A percentile compares a stretch with the other conserved stretches of the same genome.
These are phyloP conservation scores for Helianthus annuus DNA, from an alignment of 129 eudicot species.

Conservation along the genomic window DNA sequence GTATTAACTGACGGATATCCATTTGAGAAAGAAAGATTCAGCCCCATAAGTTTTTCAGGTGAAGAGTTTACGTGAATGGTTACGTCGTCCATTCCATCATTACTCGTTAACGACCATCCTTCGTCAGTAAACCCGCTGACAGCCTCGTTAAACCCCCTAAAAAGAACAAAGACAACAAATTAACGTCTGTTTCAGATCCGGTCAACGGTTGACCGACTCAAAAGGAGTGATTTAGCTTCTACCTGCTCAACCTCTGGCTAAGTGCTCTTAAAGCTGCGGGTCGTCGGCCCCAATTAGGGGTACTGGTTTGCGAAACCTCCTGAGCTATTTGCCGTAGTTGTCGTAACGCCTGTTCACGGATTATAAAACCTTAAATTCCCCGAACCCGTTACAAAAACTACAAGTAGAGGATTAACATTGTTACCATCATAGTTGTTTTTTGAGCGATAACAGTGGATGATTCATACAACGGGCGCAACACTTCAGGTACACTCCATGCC, in stretches of 20 bases:
- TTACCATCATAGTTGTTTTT: constrained; percentile 86
- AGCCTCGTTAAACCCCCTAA: constrained; percentile 96
- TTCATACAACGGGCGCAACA: constrained; percentile 85
- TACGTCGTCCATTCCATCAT: constrained; percentile 84
- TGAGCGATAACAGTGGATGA: constrained; percentile 85
- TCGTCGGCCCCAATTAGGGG: constrained; percentile 86
- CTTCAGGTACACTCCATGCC: constrained; percentile 98
- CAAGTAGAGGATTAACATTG: neutral
- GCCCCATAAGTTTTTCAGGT: constrained; percentile 82
- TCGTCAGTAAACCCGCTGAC: constrained; percentile 82
- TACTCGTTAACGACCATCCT: constrained; percentile 86
- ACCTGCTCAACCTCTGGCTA: constrained; percentile 87
- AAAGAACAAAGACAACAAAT: neutral
- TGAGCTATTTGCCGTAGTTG: constrained; percentile 87
- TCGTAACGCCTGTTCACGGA: constrained; percentile 70
- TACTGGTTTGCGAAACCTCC: constrained; percentile 78
- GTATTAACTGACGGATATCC: constrained; percentile 75
- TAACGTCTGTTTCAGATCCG: neutral
- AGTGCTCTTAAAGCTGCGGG: constrained; percentile 93
- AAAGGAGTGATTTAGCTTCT: neutral
- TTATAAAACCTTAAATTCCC: neutral
- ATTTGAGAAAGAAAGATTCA: constrained; percentile 67
- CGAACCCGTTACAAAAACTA: neutral
- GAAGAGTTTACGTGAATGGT: constrained; percentile 87
- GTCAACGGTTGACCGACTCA: neutral